phyloP scores from a whole-genome alignment of 257 asterid genomes.

The Nicotiana benthamiana region DNA sequence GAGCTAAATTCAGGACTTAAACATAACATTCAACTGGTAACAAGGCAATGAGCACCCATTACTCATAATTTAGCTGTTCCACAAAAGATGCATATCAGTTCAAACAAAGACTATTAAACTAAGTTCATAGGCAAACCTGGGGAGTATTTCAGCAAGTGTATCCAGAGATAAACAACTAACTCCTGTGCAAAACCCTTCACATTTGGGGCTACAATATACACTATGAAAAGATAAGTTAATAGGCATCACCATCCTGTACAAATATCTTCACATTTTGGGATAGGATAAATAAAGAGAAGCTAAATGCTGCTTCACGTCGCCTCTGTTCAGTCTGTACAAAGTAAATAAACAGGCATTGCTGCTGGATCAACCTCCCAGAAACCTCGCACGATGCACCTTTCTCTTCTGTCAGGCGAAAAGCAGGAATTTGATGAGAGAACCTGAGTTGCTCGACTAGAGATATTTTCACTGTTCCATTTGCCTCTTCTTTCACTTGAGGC shows the following conservation, averaged over 20 bases:
- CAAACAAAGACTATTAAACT: background rate
- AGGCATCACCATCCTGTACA: background rate
- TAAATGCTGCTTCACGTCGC: background rate
- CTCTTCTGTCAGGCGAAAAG: constrained; percentile 24
- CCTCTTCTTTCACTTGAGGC: constrained; percentile 10
- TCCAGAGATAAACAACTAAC: background rate
- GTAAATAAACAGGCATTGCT: constrained; percentile 15
- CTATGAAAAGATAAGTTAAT: background rate
- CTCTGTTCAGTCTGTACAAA: constrained; percentile 4
- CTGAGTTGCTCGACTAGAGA: constrained; percentile 14
- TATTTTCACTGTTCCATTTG: constrained; percentile 2
- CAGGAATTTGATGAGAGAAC: constrained; percentile 37
- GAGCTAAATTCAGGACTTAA: no score
- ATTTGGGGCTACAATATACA: background rate
- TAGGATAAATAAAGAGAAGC: background rate
- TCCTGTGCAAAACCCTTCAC: background rate
- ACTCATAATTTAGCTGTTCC: background rate
- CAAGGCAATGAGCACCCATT: background rate
- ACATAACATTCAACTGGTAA: no score
- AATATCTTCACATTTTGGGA: background rate
- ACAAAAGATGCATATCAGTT: background rate
- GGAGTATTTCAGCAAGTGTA: background rate
- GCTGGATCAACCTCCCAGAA: constrained; percentile 33
- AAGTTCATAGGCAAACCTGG: background rate
- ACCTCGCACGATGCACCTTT: constrained; percentile 14